These are phyloP conservation scores for Dorcoceras hygrometricum DNA, from an alignment of 257 asterid species.

Conservation along the genomic window DNA sequence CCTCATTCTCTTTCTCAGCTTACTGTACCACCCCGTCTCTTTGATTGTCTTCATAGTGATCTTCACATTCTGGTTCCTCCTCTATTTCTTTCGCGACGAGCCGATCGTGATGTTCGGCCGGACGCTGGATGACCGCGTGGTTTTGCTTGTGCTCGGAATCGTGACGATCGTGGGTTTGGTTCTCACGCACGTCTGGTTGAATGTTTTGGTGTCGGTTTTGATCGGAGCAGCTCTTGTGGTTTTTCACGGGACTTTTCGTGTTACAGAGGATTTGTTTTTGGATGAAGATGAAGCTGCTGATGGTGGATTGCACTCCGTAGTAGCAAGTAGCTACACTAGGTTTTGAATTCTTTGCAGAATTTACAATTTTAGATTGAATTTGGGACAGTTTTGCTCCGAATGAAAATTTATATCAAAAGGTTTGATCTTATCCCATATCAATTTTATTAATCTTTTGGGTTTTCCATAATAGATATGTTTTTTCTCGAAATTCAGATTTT, in stretches of 20 bases:
- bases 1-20: slow-evolving; percentile 49
- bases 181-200: slow-evolving; percentile 61
- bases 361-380: neutral
- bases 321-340: slow-evolving; percentile 31
- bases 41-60: slow-evolving; percentile 48
- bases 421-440: neutral
- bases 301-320: slow-evolving; percentile 61
- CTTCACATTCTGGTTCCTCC: slow-evolving; percentile 49
- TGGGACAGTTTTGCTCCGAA: neutral
- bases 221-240: slow-evolving; percentile 39
- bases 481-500: slow-evolving; percentile 1
- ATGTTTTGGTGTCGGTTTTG: slow-evolving; percentile 47
- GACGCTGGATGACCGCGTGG: slow-evolving; percentile 58
- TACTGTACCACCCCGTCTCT: slow-evolving; percentile 66
- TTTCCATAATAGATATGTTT: neutral
- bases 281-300: slow-evolving; percentile 58
- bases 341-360: neutral
- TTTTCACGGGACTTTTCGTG: slow-evolving; percentile 58
- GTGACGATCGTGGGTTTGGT: slow-evolving; percentile 50
- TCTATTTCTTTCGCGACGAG: slow-evolving; percentile 62
- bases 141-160: slow-evolving; percentile 37
- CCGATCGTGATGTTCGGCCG: slow-evolving; percentile 50
- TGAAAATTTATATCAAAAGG: neutral
- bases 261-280: slow-evolving; percentile 60
- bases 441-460: neutral